Conservation (phyloP, 164 flowering plant genomes). For the Protea cynaroides region DNA sequence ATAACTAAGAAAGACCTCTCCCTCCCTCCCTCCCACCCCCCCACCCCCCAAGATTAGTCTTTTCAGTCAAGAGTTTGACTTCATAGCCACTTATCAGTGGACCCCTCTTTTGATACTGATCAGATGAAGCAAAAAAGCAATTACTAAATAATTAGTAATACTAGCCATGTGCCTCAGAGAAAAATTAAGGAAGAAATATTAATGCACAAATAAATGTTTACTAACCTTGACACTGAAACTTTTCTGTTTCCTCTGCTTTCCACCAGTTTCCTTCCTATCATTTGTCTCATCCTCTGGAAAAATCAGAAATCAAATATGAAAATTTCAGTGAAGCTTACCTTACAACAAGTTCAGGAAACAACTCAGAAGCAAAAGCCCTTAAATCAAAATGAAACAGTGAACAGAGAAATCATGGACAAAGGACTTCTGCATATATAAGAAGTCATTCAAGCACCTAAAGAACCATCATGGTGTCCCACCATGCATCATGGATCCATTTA, state of each 20-base stretch:
- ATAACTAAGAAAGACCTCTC: background rate
- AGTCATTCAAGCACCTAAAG: too few relatives aligned
- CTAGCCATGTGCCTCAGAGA: background rate
- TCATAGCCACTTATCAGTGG: conserved; percentile 2
- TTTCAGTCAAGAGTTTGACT: background rate
- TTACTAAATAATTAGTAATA: background rate
- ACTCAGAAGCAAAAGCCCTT: background rate
- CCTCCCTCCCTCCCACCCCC: background rate
- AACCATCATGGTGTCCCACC: too few relatives aligned
- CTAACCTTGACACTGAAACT: conserved; percentile 27
- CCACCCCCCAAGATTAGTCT: background rate
- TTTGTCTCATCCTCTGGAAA: conserved; percentile 44
- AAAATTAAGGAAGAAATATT: background rate
- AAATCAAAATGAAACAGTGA: background rate
- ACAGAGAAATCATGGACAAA: too few relatives aligned
- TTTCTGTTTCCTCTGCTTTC: conserved; percentile 36
- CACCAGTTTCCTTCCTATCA: conserved; percentile 28
- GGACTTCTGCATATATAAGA: too few relatives aligned
- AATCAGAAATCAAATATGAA: conserved; percentile 1
- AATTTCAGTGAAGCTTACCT: background rate
- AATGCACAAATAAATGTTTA: conserved; percentile 7
- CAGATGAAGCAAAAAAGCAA: background rate
- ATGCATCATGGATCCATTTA: too few relatives aligned
- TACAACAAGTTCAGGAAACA: background rate
- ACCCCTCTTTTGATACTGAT: background rate